Conservation (phyloP, 2,329 filamentous ascomycete genomes). For the Arthrobotrys iridis region DNA sequence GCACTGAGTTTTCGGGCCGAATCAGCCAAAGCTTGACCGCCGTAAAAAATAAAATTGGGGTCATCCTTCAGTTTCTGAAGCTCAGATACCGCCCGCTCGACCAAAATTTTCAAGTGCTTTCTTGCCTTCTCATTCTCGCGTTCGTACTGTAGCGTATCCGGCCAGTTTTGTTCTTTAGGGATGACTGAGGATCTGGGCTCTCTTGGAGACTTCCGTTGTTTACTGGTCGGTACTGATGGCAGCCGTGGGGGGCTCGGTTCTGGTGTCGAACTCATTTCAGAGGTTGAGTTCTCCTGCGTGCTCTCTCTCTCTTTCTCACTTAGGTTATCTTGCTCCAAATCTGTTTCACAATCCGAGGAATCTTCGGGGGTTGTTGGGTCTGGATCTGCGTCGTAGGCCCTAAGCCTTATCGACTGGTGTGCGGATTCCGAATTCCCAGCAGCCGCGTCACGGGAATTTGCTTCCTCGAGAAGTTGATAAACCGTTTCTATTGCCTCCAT, state of each 20-base stretch:
- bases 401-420: background rate
- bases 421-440: background rate
- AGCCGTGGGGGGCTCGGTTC: background rate
- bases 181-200: no score
- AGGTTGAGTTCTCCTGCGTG: background rate
- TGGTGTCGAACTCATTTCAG: background rate
- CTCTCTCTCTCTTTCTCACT: background rate
- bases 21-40: no score
- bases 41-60: no score
- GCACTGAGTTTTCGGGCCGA: no score
- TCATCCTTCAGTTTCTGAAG: no score
- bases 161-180: no score
- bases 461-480: constrained; percentile 12
- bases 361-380: background rate
- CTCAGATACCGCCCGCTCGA: no score
- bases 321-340: background rate
- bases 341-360: background rate
- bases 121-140: no score
- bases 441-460: background rate
- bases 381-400: background rate
- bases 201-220: no score
- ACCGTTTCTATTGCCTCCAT: constrained; percentile 39
- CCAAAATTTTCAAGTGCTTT: no score
- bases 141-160: no score
- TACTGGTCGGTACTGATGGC: background rate